phyloP scores from a whole-genome alignment of 2,329 filamentous ascomycete species.

The Sporothrix dimorphospora region DNA sequence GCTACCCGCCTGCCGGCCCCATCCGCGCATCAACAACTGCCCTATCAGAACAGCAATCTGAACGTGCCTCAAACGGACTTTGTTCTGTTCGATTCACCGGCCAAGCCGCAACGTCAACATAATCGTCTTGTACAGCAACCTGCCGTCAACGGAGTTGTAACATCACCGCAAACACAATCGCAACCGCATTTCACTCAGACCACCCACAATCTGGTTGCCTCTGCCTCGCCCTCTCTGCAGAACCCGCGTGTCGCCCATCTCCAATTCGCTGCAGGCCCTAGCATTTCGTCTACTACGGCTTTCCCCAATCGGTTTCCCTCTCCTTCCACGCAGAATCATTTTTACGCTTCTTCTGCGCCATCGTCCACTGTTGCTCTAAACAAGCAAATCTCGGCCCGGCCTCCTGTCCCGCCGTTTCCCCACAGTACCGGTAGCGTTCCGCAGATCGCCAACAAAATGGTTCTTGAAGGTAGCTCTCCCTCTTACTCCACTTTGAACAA shows the following conservation, averaged over 20 bases:
- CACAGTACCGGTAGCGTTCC: slow-evolving; percentile 50
- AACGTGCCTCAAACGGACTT: slow-evolving; percentile 69
- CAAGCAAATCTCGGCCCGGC: slow-evolving; percentile 58
- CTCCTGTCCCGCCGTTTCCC: slow-evolving; percentile 73
- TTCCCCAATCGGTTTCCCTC: slow-evolving; percentile 62
- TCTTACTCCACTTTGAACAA: slow-evolving; percentile 32
- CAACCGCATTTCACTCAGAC: slow-evolving; percentile 41
- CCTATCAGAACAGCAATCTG: slow-evolving; percentile 47
- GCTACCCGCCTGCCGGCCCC: slow-evolving; percentile 64
- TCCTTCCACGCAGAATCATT: slow-evolving; percentile 55
- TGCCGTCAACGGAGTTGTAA: slow-evolving; percentile 47
- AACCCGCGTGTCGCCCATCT: slow-evolving; percentile 64
- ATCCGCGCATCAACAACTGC: slow-evolving; percentile 61
- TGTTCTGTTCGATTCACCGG: slow-evolving; percentile 69
- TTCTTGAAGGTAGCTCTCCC: slow-evolving; percentile 55
- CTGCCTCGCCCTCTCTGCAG: slow-evolving; percentile 52
- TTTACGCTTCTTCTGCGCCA: slow-evolving; percentile 70
- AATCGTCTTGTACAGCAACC: slow-evolving; percentile 48
- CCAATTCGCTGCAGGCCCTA: slow-evolving; percentile 57
- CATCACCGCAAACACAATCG: slow-evolving; percentile 51
- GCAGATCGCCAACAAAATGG: slow-evolving; percentile 50
- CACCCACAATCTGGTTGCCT: slow-evolving; percentile 38
- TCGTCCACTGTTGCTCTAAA: slow-evolving; percentile 62
- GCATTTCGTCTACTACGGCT: slow-evolving; percentile 53
- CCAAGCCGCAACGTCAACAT: slow-evolving; percentile 47